phyloP scores from a whole-genome alignment of 352 stramenopile species.

The Globisporangium rhizosaccharum region DNA sequence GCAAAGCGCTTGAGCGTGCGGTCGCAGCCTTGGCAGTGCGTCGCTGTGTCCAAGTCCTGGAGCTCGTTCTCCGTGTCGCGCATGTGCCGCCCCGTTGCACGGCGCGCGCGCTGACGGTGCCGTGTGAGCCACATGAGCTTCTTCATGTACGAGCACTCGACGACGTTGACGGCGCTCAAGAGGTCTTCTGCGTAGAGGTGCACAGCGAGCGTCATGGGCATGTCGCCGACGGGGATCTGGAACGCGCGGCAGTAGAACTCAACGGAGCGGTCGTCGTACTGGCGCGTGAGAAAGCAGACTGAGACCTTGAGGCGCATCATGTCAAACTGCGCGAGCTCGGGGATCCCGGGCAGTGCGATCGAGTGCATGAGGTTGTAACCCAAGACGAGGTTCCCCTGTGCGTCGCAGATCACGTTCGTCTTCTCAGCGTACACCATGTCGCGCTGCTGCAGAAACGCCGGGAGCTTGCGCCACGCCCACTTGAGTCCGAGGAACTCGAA shows the following conservation, averaged over 20 bases:
- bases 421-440: conserved; percentile 14
- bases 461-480: conserved; percentile 19
- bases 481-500: conserved; percentile 45
- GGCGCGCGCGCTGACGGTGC: conserved; percentile 6
- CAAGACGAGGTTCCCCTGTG: background rate
- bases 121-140: conserved; percentile 33
- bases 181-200: conserved; percentile 17
- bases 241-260: conserved; percentile 28
- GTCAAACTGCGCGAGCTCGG: conserved; percentile 10
- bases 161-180: conserved; percentile 11
- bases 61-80: background rate
- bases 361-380: conserved; percentile 17
- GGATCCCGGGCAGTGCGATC: conserved; percentile 7
- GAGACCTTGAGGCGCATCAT: conserved; percentile 21
- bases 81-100: background rate
- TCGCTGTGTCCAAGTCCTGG: conserved; percentile 13
- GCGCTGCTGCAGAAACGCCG: background rate
- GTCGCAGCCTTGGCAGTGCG: conserved; percentile 11
- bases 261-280: conserved; percentile 13
- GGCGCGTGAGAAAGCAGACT: conserved; percentile 26
- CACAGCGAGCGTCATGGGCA: conserved; percentile 15
- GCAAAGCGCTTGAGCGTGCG: conserved; percentile 5
- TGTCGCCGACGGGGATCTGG: conserved; percentile 15
- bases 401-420: conserved; percentile 6
- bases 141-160: conserved; percentile 26